Base-by-base conservation (phyloP, 108 stramenopile genomes). In the Cyclotella atomus region DNA sequence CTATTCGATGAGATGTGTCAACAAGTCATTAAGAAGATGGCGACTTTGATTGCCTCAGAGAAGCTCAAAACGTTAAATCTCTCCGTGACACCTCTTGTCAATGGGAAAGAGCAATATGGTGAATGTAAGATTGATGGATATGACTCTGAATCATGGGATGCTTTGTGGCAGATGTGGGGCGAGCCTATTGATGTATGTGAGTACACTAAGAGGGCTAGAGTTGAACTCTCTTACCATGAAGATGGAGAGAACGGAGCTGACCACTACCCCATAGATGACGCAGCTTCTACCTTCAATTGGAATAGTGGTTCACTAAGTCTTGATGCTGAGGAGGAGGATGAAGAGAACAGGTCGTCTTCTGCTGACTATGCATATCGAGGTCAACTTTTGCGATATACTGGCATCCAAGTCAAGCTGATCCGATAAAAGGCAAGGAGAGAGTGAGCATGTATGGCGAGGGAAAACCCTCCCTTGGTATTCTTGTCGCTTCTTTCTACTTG, bases 41-140 rank as follows among this genome's bases (percentile, higher is more conserved):
- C 67, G 27, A 36, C 20, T 9, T 55, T 32, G 1, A 55, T 57
- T 68, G 54, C 27, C 10, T 23, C 54, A 23, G 33, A 54, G 53
- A 68, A 68, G 56, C 17, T 56, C 23, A 57, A 68, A 16, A 57
- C 53, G 53, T 57, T 68, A 32, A 54, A 68, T 30, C 23, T 68
- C n/a, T 55, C 67, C 9, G 23, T 55, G 17, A 68, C 67, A 1
- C 67, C 67, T 20, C 54, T 68, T 20, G 67, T 68, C 16, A 54
- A 68, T 36, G 67, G 67, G 56, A 68, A 20, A 25, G n/a, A 57
- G 12, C 53, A 25, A 19, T 68, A 23, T 16, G 67, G 67, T 19
- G 52, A 68, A n/a, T 24, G 6, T 30, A 38, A 56, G 27, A 14
- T 68, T 15, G 67, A 68, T 29, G 67, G 67, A 55, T 68, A 68